phyloP scores from a whole-genome alignment of 1,139 yeast species.

The Protomyces inouyei region DNA sequence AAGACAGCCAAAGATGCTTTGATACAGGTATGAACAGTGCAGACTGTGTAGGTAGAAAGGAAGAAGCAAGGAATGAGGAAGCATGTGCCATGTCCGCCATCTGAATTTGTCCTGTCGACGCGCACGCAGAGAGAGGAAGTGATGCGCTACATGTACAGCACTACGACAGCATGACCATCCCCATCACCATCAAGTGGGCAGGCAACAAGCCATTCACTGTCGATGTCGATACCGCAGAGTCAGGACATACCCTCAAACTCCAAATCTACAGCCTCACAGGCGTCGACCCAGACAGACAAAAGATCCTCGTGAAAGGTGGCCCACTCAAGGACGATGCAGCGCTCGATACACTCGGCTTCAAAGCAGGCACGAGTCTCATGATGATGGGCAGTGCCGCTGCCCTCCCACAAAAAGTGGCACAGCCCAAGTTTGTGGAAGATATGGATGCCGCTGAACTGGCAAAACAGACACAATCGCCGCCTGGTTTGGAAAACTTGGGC shows the following conservation, averaged over 20 bases:
- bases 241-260: constrained; percentile 64
- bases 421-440: constrained; percentile 58
- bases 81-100: neutral
- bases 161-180: neutral
- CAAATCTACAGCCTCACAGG: constrained; percentile 69
- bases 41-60: too few relatives aligned
- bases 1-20: too few relatives aligned
- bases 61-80: too few relatives aligned
- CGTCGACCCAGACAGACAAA: constrained; percentile 83
- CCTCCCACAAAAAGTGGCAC: constrained; percentile 51
- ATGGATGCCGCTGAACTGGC: constrained; percentile 48
- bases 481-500: constrained; percentile 37
- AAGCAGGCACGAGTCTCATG: constrained; percentile 68
- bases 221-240: constrained; percentile 48
- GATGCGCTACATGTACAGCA: neutral
- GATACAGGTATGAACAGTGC: too few relatives aligned
- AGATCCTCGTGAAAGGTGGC: constrained; percentile 61
- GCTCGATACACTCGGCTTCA: constrained; percentile 46
- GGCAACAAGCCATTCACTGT: constrained; percentile 58
- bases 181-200: constrained; percentile 25
- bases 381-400: constrained; percentile 87
- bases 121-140: neutral
- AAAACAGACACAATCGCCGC: constrained; percentile 49
- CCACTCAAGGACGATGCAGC: constrained; percentile 26
- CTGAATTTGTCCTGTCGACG: neutral